These are phyloP conservation scores for Scedosporium apiospermum DNA, from an alignment of 2,329 filamentous ascomycete species.

Conservation along the genomic window DNA sequence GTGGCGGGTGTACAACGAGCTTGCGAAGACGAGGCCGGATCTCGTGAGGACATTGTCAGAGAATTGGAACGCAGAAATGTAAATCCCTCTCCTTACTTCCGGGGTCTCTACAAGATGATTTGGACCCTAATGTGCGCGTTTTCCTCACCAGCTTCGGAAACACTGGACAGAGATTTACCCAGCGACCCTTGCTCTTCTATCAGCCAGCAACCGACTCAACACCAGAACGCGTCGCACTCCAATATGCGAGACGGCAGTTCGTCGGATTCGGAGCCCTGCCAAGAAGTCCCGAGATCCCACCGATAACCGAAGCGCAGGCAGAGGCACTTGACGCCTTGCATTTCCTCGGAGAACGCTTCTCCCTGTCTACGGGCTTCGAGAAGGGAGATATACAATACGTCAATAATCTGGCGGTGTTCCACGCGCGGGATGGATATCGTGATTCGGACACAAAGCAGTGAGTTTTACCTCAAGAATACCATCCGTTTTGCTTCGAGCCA, in stretches of 20 bases:
- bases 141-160: slow-evolving; percentile 9
- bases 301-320: slow-evolving; percentile 43
- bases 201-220: slow-evolving; percentile 33
- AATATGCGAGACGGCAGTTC: slow-evolving; percentile 30
- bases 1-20: slow-evolving; percentile 50
- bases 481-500: neutral
- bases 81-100: slow-evolving; percentile 16
- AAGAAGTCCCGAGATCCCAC: slow-evolving; percentile 42
- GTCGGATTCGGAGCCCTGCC: slow-evolving; percentile 21
- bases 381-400: slow-evolving; percentile 45
- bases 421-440: slow-evolving; percentile 39
- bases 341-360: slow-evolving; percentile 36
- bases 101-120: slow-evolving; percentile 9
- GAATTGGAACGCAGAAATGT: slow-evolving; percentile 10
- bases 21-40: slow-evolving; percentile 48
- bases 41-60: slow-evolving; percentile 42
- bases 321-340: slow-evolving; percentile 43
- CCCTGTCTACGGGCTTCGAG: slow-evolving; percentile 33
- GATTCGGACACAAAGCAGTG: slow-evolving; percentile 34
- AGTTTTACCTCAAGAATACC: slow-evolving; percentile 2
- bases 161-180: slow-evolving; percentile 32
- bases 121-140: no score
- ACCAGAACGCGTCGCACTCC: slow-evolving; percentile 47
- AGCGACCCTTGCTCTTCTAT: slow-evolving; percentile 46
- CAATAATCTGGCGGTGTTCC: slow-evolving; percentile 46